Evolutionary conservation across 805 yeast species (phyloP).

Genomic region (Starmera quercuum): DNA sequence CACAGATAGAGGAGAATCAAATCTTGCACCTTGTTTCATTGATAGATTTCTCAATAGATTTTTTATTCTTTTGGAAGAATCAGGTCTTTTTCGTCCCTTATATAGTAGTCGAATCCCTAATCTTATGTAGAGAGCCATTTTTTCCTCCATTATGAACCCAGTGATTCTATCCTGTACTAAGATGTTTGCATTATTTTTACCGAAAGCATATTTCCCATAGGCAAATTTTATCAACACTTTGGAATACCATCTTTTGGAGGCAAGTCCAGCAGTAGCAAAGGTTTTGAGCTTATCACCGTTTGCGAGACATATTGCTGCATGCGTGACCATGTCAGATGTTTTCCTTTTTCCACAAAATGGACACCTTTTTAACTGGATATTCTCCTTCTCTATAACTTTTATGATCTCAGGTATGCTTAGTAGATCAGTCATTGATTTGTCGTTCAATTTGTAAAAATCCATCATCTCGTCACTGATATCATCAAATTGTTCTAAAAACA

Average conservation of each 20-base stretch:
- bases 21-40: slow-evolving; percentile 76
- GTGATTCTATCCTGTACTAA: slow-evolving; percentile 87
- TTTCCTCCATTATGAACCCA: slow-evolving; percentile 87
- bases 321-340: slow-evolving; percentile 73
- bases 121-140: slow-evolving; percentile 82
- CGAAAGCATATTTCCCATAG: slow-evolving; percentile 80
- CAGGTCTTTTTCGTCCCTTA: slow-evolving; percentile 48
- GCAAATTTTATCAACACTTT: slow-evolving; percentile 76
- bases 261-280: slow-evolving; percentile 73
- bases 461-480: slow-evolving; percentile 14
- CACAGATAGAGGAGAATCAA: slow-evolving; percentile 63
- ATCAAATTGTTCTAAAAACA: slow-evolving; percentile 42
- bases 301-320: slow-evolving; percentile 79
- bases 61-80: slow-evolving; percentile 52
- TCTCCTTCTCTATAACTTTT: slow-evolving; percentile 38
- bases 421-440: slow-evolving; percentile 24
- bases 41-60: slow-evolving; percentile 58
- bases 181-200: slow-evolving; percentile 88
- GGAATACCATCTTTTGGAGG: slow-evolving; percentile 84
- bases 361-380: slow-evolving; percentile 41
- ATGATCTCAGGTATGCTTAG: slow-evolving; percentile 48
- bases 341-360: slow-evolving; percentile 71
- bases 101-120: slow-evolving; percentile 81
- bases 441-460: slow-evolving; percentile 9
- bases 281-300: slow-evolving; percentile 67